Conservation (phyloP, 1,284 basidiomycete genomes). For the Cryptococcus amylolentus region DNA sequence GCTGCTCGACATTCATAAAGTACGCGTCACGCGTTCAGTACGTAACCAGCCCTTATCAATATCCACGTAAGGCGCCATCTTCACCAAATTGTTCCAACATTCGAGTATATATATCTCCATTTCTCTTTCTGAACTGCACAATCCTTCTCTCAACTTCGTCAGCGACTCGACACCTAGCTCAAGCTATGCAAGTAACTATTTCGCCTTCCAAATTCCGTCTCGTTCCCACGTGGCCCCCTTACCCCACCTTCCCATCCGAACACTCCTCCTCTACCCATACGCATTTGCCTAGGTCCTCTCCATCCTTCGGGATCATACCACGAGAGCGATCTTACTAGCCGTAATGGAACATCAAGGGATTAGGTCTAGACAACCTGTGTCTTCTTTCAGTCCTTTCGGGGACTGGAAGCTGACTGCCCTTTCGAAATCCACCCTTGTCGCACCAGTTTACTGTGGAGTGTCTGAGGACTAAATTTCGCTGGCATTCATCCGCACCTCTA, state of each 20-base stretch:
- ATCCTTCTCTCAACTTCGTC: neutral
- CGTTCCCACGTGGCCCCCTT: neutral
- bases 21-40: too few relatives aligned
- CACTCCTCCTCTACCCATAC: conserved; percentile 18
- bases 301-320: conserved; percentile 5
- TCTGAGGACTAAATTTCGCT: neutral
- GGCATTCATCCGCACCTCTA: too few relatives aligned
- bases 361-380: conserved; percentile 37
- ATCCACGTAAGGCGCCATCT: neutral
- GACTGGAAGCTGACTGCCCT: neutral
- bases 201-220: neutral
- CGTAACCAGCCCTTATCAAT: neutral
- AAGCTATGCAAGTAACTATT: neutral
- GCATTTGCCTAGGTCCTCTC: conserved; percentile 37
- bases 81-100: neutral
- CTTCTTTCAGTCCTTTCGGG: conserved; percentile 18
- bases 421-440: too few relatives aligned
- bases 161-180: neutral
- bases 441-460: too few relatives aligned
- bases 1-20: too few relatives aligned
- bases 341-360: conserved; percentile 31
- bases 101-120: neutral
- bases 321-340: conserved; percentile 33
- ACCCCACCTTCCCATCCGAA: neutral
- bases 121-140: neutral